phyloP scores from a whole-genome alignment of 2,329 filamentous ascomycete species.

The Pyrenophora seminiperda region DNA sequence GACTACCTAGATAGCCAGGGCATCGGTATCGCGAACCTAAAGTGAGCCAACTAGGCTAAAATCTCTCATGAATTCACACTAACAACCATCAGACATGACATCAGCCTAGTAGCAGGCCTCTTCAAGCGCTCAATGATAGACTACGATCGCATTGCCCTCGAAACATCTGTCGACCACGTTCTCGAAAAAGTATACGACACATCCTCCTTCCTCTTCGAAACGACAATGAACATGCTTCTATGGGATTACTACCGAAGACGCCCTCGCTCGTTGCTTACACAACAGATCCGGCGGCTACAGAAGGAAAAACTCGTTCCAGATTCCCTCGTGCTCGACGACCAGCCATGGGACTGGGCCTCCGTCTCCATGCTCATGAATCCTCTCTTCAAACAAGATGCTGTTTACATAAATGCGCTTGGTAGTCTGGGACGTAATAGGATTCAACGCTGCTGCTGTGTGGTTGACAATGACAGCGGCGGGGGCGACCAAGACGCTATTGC shows the following conservation, averaged over 20 bases:
- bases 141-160: neutral
- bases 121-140: constrained; percentile 4
- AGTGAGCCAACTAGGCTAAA: constrained; percentile 1
- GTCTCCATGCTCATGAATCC: constrained; percentile 1
- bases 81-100: neutral
- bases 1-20: constrained; percentile 21
- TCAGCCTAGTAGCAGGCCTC: constrained; percentile 6
- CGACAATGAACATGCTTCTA: constrained; percentile 7
- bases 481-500: neutral
- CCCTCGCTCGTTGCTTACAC: neutral
- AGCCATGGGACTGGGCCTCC: constrained; percentile 8
- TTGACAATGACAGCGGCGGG: neutral
- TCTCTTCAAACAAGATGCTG: constrained; percentile 1
- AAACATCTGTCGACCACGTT: constrained; percentile 4
- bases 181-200: constrained; percentile 4
- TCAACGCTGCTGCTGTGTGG: neutral
- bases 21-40: constrained; percentile 9
- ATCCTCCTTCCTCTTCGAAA: constrained; percentile 9
- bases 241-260: constrained; percentile 9
- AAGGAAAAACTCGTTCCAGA: constrained; percentile 2
- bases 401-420: constrained; percentile 2
- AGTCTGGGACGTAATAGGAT: constrained; percentile 7
- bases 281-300: constrained; percentile 2
- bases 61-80: neutral
- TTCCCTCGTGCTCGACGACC: neutral